Conservation (phyloP, 768 basidiomycete genomes). For the Lactarius deliciosus region DNA sequence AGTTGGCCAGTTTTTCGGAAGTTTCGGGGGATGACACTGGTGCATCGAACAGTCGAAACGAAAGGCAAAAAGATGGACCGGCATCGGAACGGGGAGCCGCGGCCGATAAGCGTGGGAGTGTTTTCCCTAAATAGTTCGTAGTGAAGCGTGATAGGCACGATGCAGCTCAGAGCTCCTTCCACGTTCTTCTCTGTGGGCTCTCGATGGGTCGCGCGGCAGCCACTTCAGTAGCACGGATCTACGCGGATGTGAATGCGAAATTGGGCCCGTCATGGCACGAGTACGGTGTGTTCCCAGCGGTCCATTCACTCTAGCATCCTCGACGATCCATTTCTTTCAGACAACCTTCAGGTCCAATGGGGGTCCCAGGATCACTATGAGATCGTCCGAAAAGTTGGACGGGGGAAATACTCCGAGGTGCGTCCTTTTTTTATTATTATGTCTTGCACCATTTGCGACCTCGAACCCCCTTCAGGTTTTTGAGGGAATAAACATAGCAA, state of each 20-base stretch:
- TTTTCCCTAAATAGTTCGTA: constrained; percentile 6
- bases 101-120: constrained; percentile 16
- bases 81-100: constrained; percentile 1
- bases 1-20: constrained; percentile 50
- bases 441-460: constrained; percentile 9
- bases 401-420: constrained; percentile 95
- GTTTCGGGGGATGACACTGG: not conserved
- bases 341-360: constrained; percentile 98
- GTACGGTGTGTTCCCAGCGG: constrained; percentile 63
- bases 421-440: constrained; percentile 28
- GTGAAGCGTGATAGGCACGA: constrained; percentile 4
- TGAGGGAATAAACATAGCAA: constrained; percentile 88
- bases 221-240: constrained; percentile 83
- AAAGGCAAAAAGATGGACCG: not conserved
- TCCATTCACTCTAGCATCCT: constrained; percentile 6
- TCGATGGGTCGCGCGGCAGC: constrained; percentile 68
- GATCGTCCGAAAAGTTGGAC: constrained; percentile 93
- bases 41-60: not conserved
- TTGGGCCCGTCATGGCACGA: constrained; percentile 92
- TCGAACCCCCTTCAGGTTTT: constrained; percentile 60
- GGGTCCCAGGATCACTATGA: constrained; percentile 97
- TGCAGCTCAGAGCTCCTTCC: constrained; percentile 17
- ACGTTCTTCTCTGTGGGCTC: constrained; percentile 20
- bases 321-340: constrained; percentile 41
- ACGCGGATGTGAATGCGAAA: constrained; percentile 84